Evolutionary conservation across 2,329 filamentous ascomycete genomes (phyloP).

Genomic region (Paecilomyces dactylethromorphus): DNA sequence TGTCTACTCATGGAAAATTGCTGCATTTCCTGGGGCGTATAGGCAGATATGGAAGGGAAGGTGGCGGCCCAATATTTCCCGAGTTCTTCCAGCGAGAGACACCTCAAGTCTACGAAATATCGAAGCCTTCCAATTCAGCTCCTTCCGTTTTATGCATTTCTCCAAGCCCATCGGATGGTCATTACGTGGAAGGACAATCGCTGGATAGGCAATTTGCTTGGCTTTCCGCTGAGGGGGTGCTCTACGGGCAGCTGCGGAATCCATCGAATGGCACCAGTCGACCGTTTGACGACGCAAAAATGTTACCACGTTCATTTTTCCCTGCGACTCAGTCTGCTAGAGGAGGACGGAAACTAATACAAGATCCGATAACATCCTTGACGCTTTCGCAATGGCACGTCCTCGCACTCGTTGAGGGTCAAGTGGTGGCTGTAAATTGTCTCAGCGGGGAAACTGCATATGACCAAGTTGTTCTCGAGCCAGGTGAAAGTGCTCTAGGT

Average conservation of each 20-base stretch:
- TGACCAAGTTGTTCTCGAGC: conserved; percentile 77
- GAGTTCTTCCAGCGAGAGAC: conserved; percentile 83
- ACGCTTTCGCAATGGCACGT: conserved; percentile 92
- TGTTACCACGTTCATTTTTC: conserved; percentile 68
- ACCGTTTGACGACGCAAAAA: conserved; percentile 71
- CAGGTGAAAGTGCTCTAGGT: conserved; percentile 72
- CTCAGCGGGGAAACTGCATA: conserved; percentile 81
- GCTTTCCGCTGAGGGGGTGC: conserved; percentile 80
- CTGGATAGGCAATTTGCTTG: conserved; percentile 69
- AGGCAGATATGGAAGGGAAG: conserved; percentile 66
- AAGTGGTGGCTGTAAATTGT: conserved; percentile 78
- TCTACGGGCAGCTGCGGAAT: conserved; percentile 72
- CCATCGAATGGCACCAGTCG: conserved; percentile 62
- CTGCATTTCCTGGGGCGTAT: conserved; percentile 76
- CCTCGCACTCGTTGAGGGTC: conserved; percentile 71
- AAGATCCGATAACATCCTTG: conserved; percentile 72
- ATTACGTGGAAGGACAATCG: conserved; percentile 43
- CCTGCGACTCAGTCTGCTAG: conserved; percentile 60
- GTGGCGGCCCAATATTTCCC: conserved; percentile 77
- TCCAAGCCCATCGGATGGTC: conserved; percentile 60
- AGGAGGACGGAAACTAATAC: conserved; percentile 57
- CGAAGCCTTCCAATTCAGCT: conserved; percentile 52
- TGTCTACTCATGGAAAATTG: conserved; percentile 71
- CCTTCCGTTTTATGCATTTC: conserved; percentile 68
- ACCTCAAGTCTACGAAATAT: conserved; percentile 67